Evolutionary conservation across 345 rosid genomes (phyloP).

Genomic region (Raphanus raphanistrum): DNA sequence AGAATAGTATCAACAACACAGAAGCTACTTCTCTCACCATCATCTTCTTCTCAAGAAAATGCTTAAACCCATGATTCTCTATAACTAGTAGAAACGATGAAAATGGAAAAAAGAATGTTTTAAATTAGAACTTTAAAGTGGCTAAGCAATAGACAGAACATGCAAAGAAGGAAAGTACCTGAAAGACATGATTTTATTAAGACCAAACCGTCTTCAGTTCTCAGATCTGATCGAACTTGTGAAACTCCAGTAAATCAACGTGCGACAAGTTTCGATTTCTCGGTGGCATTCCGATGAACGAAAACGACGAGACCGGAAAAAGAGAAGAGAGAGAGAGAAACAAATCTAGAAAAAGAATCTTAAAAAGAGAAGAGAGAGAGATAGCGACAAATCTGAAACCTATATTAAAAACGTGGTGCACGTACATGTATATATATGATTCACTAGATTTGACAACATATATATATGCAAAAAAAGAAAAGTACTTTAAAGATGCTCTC

Average conservation of each 20-base stretch:
- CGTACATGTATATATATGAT: neutral
- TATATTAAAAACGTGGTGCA: slow-evolving; percentile 30
- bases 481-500: neutral
- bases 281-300: slow-evolving; percentile 22
- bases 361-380: slow-evolving; percentile 15
- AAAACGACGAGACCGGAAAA: slow-evolving; percentile 13
- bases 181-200: slow-evolving; percentile 33
- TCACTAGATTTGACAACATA: too few relatives aligned
- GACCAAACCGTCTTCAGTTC: slow-evolving; percentile 34
- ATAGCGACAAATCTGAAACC: slow-evolving; percentile 32
- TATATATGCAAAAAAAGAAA: neutral
- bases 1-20: slow-evolving; percentile 49
- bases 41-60: neutral
- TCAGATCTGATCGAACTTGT: slow-evolving; percentile 47
- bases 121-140: neutral
- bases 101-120: neutral
- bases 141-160: slow-evolving; percentile 5
- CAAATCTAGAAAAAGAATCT: slow-evolving; percentile 33
- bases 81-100: neutral
- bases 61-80: neutral
- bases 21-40: slow-evolving; percentile 24
- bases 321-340: neutral
- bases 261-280: neutral
- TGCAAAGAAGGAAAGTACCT: slow-evolving; percentile 36
- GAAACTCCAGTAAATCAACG: slow-evolving; percentile 3